These are phyloP conservation scores for Bipolaris bicolor DNA, from an alignment of 2,329 filamentous ascomycete genomes.

Conservation along the genomic window DNA sequence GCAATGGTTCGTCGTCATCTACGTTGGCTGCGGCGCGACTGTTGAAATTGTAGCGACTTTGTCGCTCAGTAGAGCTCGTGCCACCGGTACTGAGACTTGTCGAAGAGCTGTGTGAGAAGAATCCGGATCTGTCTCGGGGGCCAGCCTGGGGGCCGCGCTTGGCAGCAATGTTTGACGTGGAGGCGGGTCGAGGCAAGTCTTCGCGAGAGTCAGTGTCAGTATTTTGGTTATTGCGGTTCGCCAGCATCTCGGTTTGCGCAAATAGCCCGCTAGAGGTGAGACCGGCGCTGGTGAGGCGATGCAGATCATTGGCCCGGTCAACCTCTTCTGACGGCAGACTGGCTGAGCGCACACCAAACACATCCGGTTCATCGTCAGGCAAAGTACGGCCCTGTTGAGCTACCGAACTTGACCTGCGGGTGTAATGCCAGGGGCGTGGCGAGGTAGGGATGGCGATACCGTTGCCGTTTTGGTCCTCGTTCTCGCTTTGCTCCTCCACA, in stretches of 20 bases:
- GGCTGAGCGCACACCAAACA: slow-evolving; percentile 68
- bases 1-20: slow-evolving; percentile 70
- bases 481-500: slow-evolving; percentile 36
- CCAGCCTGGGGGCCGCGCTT: slow-evolving; percentile 35
- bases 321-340: slow-evolving; percentile 66
- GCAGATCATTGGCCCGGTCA: slow-evolving; percentile 55
- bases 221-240: slow-evolving; percentile 34
- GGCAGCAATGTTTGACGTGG: slow-evolving; percentile 38
- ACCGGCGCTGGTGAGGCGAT: slow-evolving; percentile 51
- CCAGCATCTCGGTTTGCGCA: slow-evolving; percentile 48
- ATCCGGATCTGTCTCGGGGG: slow-evolving; percentile 38
- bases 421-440: slow-evolving; percentile 60
- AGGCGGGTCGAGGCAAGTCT: slow-evolving; percentile 32
- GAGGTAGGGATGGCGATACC: slow-evolving; percentile 78
- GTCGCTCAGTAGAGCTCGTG: slow-evolving; percentile 44
- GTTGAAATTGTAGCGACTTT: slow-evolving; percentile 53
- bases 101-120: slow-evolving; percentile 42
- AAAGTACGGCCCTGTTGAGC: slow-evolving; percentile 69
- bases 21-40: slow-evolving; percentile 48
- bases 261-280: slow-evolving; percentile 70
- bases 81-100: slow-evolving; percentile 40
- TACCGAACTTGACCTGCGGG: slow-evolving; percentile 71
- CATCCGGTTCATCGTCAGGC: slow-evolving; percentile 65
- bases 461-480: slow-evolving; percentile 58
- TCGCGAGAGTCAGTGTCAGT: slow-evolving; percentile 34